Evolutionary conservation across 2,329 filamentous ascomycete genomes (phyloP).

Genomic region (Penicillium sp.): DNA sequence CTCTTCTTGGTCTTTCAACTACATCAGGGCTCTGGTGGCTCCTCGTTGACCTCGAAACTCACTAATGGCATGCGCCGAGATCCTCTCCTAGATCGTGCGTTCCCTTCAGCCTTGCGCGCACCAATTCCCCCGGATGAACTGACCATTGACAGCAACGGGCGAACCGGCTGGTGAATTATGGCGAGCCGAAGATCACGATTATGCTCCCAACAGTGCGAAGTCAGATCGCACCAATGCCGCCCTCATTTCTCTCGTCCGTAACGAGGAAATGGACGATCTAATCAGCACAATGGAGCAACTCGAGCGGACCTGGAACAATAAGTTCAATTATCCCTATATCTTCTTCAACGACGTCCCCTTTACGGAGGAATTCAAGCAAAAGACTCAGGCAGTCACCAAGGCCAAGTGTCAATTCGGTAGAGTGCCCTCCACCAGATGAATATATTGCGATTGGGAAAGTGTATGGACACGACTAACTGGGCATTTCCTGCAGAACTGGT

Average conservation of each 20-base stretch:
- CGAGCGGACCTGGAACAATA: constrained; percentile 92
- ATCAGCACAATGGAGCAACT: constrained; percentile 84
- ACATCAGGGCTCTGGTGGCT: constrained; percentile 50
- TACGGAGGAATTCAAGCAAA: constrained; percentile 82
- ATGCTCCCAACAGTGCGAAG: constrained; percentile 66
- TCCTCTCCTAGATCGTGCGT: constrained; percentile 78
- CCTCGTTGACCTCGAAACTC: constrained; percentile 42
- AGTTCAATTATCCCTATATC: constrained; percentile 99
- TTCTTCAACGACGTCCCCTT: constrained; percentile 98
- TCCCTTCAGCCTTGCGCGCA: constrained; percentile 5
- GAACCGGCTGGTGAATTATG: constrained; percentile 74
- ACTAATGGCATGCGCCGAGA: constrained; percentile 64
- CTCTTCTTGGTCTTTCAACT: constrained; percentile 74
- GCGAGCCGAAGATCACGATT: constrained; percentile 67
- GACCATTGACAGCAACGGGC: constrained; percentile 67
- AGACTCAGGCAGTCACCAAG: constrained; percentile 75
- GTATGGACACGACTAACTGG: background rate
- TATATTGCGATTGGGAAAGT: background rate
- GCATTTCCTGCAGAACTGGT: constrained; percentile 63
- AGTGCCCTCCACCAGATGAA: background rate
- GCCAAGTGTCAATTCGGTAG: constrained; percentile 80
- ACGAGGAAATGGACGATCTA: constrained; percentile 79
- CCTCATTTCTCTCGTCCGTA: constrained; percentile 83
- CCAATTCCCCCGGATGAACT: too few relatives aligned
- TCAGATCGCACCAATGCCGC: constrained; percentile 89